Base-by-base conservation (phyloP, 805 yeast genomes). In the Cyberlindnera petersonii region DNA sequence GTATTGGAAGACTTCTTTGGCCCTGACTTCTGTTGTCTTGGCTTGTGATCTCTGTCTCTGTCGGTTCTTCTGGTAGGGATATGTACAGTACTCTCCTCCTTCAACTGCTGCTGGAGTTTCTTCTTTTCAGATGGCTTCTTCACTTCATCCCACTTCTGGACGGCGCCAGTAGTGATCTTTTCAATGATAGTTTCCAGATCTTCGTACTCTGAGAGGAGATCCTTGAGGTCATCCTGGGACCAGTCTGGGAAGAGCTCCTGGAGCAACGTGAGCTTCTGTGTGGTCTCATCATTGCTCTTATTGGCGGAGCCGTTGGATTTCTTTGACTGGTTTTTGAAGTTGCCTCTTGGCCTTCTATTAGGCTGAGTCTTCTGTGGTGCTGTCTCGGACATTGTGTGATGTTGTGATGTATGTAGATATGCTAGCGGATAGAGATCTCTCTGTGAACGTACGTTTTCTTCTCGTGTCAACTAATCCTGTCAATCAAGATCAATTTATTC, bases 201-300 rank as follows among this genome's bases (percentile, higher is more conserved):
- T 47, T 79, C 71, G 47, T 82, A 75, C 64, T 93, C 98, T 42
- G 71, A 70, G 52, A 89, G 78, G 43, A 87, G 78, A 37, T 82
- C 76, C 32, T 71, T 65, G 58, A 93, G 77, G 59, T 93, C 98
- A 21, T 85, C 95, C 39, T 74, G 70, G 33, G 85, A 75, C 98
- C 98, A 93, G 59, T 86, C 96, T 31, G 97, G 95, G 68, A 93
- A 89, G 69, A 93, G 72, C 64, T 91, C 98, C 35, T 72, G 63
- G 52, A 91, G 74, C 26, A 84, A 76, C 38, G 64, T 64, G 43
- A 76, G 68, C 59, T 74, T 68, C 39, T 52, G 52, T 42, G 60
- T 60, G 32, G 56, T 44, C 34, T 60, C 67, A 29, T 63, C 55
- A 39, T 50, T 56, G 34, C 56, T 41, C 44, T 59, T 61, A 10